Percentiles rank a stretch among this genome's conserved stretches.
phyloP scores from a whole-genome alignment of 169 alveolate genomes.

The Plasmodium gaboni region DNA sequence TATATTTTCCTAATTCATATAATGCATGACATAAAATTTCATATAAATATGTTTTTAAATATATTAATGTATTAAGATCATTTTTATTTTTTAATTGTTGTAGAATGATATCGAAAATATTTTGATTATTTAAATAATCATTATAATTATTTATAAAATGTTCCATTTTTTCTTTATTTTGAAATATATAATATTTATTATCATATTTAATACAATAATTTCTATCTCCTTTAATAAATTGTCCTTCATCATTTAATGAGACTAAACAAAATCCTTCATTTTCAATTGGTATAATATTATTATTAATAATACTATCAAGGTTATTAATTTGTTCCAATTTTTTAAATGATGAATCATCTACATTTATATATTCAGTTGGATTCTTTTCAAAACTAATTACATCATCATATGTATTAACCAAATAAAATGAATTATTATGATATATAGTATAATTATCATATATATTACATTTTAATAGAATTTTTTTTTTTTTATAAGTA shows the following conservation, averaged over 20 bases:
- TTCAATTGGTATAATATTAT: constrained; percentile 11
- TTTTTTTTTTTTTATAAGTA: constrained; percentile 57
- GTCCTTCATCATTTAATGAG: constrained; percentile 38
- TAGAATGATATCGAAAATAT: constrained; percentile 55
- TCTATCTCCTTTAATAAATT: constrained; percentile 56
- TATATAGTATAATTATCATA: constrained; percentile 43
- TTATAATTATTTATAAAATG: constrained; percentile 33
- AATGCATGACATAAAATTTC: constrained; percentile 52
- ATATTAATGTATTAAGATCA: constrained; percentile 63
- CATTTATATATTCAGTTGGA: constrained; percentile 20
- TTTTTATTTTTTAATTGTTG: constrained; percentile 53
- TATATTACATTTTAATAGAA: constrained; percentile 53
- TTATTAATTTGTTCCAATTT: constrained; percentile 40
- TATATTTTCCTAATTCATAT: constrained; percentile 51
- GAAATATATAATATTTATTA: constrained; percentile 44
- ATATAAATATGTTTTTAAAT: constrained; percentile 65
- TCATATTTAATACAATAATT: constrained; percentile 54
- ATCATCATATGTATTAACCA: constrained; percentile 45
- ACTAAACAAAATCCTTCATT: constrained; percentile 74
- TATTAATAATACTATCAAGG: constrained; percentile 2
- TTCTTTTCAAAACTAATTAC: constrained; percentile 30
- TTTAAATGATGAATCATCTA: constrained; percentile 24
- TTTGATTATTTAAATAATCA: constrained; percentile 45
- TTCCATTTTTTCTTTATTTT: constrained; percentile 53
- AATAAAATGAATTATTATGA: constrained; percentile 31